Percentiles rank a stretch among this genome's conserved stretches.
phyloP scores from a whole-genome alignment of 208 protist genomes.

The Trypanosoma avium region DNA sequence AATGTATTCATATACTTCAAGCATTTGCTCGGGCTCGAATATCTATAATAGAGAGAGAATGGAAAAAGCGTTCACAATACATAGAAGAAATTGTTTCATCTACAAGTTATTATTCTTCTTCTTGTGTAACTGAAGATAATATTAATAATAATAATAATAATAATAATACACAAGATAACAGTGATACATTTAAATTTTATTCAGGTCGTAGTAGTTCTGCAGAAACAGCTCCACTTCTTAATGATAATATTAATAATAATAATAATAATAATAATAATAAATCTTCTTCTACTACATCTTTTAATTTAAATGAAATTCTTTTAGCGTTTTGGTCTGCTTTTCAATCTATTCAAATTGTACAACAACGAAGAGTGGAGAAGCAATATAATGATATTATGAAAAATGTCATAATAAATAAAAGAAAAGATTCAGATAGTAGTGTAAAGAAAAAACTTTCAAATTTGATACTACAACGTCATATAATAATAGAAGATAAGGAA shows the following conservation, averaged over 20 bases:
- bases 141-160: no score
- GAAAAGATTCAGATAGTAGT: neutral
- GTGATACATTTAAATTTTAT: no score
- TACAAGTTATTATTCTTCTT: neutral
- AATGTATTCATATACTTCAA: constrained; percentile 22
- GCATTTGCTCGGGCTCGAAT: constrained; percentile 21
- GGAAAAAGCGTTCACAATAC: neutral
- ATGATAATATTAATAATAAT: no score
- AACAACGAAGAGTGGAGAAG: neutral
- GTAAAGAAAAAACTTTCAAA: neutral
- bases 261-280: no score
- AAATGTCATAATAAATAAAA: no score
- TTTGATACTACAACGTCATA: neutral
- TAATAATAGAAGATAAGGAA: no score
- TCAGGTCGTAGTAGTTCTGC: no score
- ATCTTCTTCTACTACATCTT: neutral
- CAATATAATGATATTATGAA: constrained; percentile 6
- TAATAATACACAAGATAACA: no score
- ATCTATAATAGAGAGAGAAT: constrained; percentile 4
- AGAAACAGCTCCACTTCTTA: no score
- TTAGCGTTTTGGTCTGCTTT: constrained; percentile 15
- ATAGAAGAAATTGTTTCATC: neutral
- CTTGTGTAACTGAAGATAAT: no score
- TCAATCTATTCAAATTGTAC: constrained; percentile 11
- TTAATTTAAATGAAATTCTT: constrained; percentile 8